Base-by-base conservation (phyloP, 139 green algal genomes). In the Tetratostichococcus sp. region DNA sequence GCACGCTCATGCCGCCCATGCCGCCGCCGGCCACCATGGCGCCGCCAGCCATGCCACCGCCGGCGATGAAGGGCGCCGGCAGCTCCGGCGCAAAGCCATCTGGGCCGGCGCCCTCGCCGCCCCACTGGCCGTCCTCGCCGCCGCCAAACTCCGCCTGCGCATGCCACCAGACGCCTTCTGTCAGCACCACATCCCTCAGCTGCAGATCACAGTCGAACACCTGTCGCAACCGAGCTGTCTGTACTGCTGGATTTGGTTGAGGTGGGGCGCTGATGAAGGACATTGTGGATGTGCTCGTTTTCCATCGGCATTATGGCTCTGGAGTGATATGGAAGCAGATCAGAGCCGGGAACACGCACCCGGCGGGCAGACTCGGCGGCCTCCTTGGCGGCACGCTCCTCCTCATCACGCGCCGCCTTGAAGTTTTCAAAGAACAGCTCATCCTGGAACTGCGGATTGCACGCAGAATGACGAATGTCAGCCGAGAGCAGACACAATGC, bases 401-500 rank as follows among this genome's bases (percentile, higher is more conserved):
- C 78, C 65, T 67, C 66, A 21, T 72, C 74, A 33, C 70, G 32
- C 28, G 16, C 70, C 26, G 35, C 66, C 69, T 35, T 65, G 72
- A 81, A 86, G 62, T 80, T 80, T 17, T 86, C 82, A 23, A 66
- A 83, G 69, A 73, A 86, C 19, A 82, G 66, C 43, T 76, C 59
- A 35, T 86, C 82, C 50, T 67, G 71, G 31, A 85, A 65, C 28
- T 57, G 33, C 26, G 11, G 68, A 4, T 21, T 5, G 17, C 30
- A 30, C 6, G 67, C 35, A 43, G 67, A 35, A 30, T n/a, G n/a
- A n/a, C n/a, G n/a, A n/a, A 30, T 6, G 30, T 50, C 39, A 50
- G 39, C 39, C n/a, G n/a, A n/a, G n/a, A n/a, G n/a, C n/a, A n/a
- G n/a, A n/a, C n/a, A n/a, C n/a, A n/a, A n/a, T n/a, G n/a, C n/a